These are phyloP conservation scores for Candida ficus DNA, from an alignment of 805 yeast species.

Conservation along the genomic window DNA sequence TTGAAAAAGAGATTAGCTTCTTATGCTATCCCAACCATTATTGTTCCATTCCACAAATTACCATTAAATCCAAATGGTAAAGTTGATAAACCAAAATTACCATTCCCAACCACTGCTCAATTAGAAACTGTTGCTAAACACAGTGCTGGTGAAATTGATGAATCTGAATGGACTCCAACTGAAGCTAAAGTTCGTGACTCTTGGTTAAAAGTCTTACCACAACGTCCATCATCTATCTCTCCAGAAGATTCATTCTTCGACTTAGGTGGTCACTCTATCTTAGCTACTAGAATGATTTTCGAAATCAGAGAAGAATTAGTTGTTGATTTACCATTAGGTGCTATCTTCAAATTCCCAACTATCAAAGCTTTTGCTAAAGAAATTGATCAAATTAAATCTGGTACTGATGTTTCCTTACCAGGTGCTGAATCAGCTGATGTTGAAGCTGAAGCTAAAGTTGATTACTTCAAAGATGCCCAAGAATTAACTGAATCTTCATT, in stretches of 20 bases:
- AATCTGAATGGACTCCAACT: slow-evolving; percentile 51
- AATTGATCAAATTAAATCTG: slow-evolving; percentile 51
- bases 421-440: slow-evolving; percentile 22
- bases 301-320: slow-evolving; percentile 74
- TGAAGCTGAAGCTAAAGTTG: slow-evolving; percentile 29
- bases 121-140: slow-evolving; percentile 66
- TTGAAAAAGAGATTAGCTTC: slow-evolving; percentile 86
- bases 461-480: slow-evolving; percentile 74
- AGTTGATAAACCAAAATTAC: slow-evolving; percentile 94
- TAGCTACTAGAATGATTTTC: slow-evolving; percentile 96
- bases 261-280: slow-evolving; percentile 94
- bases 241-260: slow-evolving; percentile 91
- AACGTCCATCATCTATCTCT: slow-evolving; percentile 69
- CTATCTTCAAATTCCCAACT: slow-evolving; percentile 86
- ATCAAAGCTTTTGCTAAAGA: slow-evolving; percentile 71
- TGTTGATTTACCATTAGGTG: slow-evolving; percentile 83
- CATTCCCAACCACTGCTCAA: slow-evolving; percentile 90
- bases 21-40: slow-evolving; percentile 88
- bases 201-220: slow-evolving; percentile 85
- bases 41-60: slow-evolving; percentile 79
- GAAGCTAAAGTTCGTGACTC: slow-evolving; percentile 71
- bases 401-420: slow-evolving; percentile 42
- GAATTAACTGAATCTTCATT: slow-evolving; percentile 38
- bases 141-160: slow-evolving; percentile 35
- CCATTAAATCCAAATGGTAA: slow-evolving; percentile 98